Percentiles rank a stretch among this genome's conserved stretches.
phyloP scores from a whole-genome alignment of 345 rosid species.

The Excoecaria agallocha region DNA sequence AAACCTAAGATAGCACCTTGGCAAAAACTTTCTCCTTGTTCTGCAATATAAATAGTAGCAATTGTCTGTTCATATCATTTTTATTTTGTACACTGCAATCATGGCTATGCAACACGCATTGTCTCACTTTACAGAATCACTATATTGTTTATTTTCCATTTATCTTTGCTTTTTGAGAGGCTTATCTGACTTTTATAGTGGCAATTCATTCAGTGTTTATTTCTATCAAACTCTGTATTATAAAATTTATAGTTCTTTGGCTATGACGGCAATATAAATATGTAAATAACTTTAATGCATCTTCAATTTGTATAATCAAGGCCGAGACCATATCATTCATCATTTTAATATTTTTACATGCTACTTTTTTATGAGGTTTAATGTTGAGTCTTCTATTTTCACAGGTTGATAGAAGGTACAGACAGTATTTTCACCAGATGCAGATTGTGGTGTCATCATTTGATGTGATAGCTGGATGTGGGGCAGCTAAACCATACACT shows the following conservation, averaged over 20 bases:
- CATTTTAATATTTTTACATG: not conserved
- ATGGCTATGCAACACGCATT: not conserved
- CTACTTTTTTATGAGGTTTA: constrained; percentile 6
- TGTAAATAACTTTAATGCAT: not conserved
- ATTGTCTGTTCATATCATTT: not conserved
- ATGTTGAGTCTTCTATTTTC: constrained; percentile 11
- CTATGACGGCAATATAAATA: not conserved
- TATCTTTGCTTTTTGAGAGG: not conserved
- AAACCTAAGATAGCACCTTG: not conserved
- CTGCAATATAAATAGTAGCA: not conserved
- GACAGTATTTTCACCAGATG: constrained; percentile 81
- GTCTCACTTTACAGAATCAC: not conserved
- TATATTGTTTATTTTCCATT: not conserved
- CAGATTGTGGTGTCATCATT: constrained; percentile 74
- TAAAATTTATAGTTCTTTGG: not conserved
- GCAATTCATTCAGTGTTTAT: not conserved
- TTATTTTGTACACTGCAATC: not conserved
- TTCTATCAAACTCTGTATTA: not conserved
- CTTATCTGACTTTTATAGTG: not conserved
- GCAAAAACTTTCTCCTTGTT: not conserved
- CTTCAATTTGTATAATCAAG: not conserved
- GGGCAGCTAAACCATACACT: constrained; percentile 90
- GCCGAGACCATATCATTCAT: not conserved
- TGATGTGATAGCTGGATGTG: constrained; percentile 65
- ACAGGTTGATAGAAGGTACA: constrained; percentile 84